Base-by-base conservation (phyloP, 1,284 basidiomycete species). In the Moesziomyces sp. region DNA sequence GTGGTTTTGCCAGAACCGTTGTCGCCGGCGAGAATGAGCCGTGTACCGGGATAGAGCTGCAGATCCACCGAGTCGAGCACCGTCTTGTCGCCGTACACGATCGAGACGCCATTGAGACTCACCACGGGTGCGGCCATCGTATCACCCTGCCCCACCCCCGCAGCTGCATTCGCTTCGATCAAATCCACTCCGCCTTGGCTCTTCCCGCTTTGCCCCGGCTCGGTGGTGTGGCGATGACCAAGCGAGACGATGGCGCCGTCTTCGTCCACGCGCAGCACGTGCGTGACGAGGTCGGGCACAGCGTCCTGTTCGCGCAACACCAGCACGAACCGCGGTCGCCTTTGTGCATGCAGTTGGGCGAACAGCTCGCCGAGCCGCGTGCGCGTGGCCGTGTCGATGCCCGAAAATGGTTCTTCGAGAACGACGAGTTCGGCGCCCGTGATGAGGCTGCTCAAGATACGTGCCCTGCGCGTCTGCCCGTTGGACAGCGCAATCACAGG, bases 1-100 rank as follows among this genome's bases (percentile, higher is more conserved):
- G 96, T 98, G 0, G 95, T 96, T 86, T 99, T 99, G 2, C 96
- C 96, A 0, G 93, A 93, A 5, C 82, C 82, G 50, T 83, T 84
- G 46, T 79, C 79, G 18, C 82, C 93, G 35, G 66, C 71, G 6
- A 82, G 65, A 1, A 81, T 58, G 46, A 75, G 58, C 3, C 77
- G 58, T 3, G 59, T 49, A 13, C 65, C 69, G 0, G 78, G 81
- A 7, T 49, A 52, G 19, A 84, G 24, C 7, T 33, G 40, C 38
- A 83, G 67, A 16, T 60, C 45, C 45, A 83, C 59, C 16, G 47
- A 11, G 48, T 84, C 70, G 3, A 83, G 71, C 2, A 89, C 92
- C 83, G 87, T 87, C 57, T 90, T 87, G 13, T 87, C 86, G 5
- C 87, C 86, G 82, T 97, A 97, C 24, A 88, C 84, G 2, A 98